Base-by-base conservation (phyloP, 129 eudicot genomes). In the Pseudognaphalium luteoalbum region DNA sequence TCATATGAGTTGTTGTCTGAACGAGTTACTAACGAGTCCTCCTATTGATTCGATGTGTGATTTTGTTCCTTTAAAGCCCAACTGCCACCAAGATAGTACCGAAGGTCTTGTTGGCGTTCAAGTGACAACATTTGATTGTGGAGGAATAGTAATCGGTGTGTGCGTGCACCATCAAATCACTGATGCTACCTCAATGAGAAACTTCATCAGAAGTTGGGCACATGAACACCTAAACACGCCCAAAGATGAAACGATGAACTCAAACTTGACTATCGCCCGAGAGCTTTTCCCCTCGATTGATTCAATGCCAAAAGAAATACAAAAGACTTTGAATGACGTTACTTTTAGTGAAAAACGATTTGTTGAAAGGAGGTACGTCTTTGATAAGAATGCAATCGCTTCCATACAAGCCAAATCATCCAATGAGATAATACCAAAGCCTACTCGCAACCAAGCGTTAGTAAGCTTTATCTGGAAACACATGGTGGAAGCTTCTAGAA, bases 301-400 rank as follows among this genome's bases (percentile, higher is more conserved):
- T 21, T 22, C 17, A 8, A 20, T 60, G 30, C 10, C 66, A 60
- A 60, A 60, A 29, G 30, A 60, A 60, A 60, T 60, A 16, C 71
- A 35, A 66, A 66, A 35, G 71, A 66, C 22, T 33, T n/a, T 19
- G 15, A 7, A n/a, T 14, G 2, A 66, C 50, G 0, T 19, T 7
- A 21, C 29, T 60, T 60, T 60, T 20, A 22, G 2, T 4, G 47
- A n/a, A 37, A 7, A 0, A 16, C 8, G n/a, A 15, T 16, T 14
- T 6, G 71, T 66, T 66, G 50, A 66, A n/a, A 66, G 51, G 25
- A 66, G 71, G 71, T 66, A 66, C 44, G 71, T 66, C 29, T 66
- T 66, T 66, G 22, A 33, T 34, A 66, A 34, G 25, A 66, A 66
- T 3, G 70, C 70, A 1, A 66, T 66, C 6, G 16, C 71, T 1